Percentiles rank a stretch among this genome's conserved stretches.
These are phyloP conservation scores for Botrytis deweyae DNA, from an alignment of 2,329 filamentous ascomycete genomes.

Conservation along the genomic window DNA sequence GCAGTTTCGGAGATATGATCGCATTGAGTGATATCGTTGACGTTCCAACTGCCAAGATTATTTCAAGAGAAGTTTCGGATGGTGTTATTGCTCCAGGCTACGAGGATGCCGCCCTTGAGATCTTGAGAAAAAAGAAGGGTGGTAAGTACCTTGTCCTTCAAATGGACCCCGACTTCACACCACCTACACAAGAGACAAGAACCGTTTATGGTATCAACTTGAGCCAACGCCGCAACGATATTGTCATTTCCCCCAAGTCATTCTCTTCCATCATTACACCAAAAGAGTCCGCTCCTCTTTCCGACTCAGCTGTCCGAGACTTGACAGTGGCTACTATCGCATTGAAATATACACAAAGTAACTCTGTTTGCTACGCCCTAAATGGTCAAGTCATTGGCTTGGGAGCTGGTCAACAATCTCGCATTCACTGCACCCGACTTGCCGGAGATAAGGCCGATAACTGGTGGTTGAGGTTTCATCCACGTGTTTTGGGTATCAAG, in stretches of 20 bases:
- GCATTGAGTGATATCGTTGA: constrained; percentile 90
- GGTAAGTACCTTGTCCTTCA: constrained; percentile 95
- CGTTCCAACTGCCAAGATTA: constrained; percentile 91
- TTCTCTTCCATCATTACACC: constrained; percentile 86
- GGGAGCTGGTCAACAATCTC: constrained; percentile 93
- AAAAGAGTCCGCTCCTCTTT: constrained; percentile 70
- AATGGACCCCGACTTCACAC: constrained; percentile 85
- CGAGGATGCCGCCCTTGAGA: constrained; percentile 78
- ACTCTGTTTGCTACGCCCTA: constrained; percentile 95
- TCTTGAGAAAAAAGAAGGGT: constrained; percentile 96
- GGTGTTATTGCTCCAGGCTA: constrained; percentile 92
- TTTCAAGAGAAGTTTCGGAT: constrained; percentile 96
- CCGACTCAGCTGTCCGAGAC: constrained; percentile 82
- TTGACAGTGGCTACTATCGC: constrained; percentile 94
- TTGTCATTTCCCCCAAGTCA: constrained; percentile 78
- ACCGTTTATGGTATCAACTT: constrained; percentile 89
- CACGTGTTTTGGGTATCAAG: constrained; percentile 80
- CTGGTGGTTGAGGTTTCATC: constrained; percentile 99
- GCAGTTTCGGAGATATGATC: constrained; percentile 95
- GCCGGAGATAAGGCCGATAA: constrained; percentile 98
- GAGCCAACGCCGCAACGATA: constrained; percentile 89
- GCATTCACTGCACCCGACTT: constrained; percentile 96
- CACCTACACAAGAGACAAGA: constrained; percentile 71
- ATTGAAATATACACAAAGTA: constrained; percentile 97
- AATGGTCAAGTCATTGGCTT: constrained; percentile 93